These are phyloP conservation scores for Termitomyces sp. DNA, from an alignment of 768 basidiomycete genomes.

Conservation along the genomic window DNA sequence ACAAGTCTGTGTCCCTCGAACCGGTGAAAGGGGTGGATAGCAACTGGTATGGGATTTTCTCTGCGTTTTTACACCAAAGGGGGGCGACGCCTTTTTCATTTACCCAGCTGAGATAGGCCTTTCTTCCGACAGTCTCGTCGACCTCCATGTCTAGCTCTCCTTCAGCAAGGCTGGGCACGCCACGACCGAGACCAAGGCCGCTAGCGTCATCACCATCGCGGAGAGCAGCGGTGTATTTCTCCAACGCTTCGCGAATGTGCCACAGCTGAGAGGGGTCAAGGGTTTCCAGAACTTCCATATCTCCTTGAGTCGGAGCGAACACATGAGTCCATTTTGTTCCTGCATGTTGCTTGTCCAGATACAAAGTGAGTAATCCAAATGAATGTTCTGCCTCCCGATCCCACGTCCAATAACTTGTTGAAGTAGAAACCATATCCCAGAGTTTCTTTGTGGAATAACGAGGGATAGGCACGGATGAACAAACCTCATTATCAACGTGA, in stretches of 20 bases:
- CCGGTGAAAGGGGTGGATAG: constrained; percentile 76
- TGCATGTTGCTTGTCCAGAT: constrained; percentile 83
- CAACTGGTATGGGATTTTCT: constrained; percentile 39
- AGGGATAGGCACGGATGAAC: constrained; percentile 40
- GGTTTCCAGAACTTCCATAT: constrained; percentile 80
- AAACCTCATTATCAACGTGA: constrained; percentile 41
- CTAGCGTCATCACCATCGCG: constrained; percentile 52
- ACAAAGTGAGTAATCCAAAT: constrained; percentile 71
- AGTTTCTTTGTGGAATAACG: constrained; percentile 56
- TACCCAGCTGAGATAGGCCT: constrained; percentile 66
- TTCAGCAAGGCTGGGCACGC: constrained; percentile 75
- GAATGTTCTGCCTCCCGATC: constrained; percentile 68
- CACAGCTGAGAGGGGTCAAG: constrained; percentile 81
- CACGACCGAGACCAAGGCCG: constrained; percentile 59
- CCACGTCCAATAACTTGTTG: constrained; percentile 91
- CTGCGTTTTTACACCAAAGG: constrained; percentile 31
- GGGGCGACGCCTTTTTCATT: constrained; percentile 42
- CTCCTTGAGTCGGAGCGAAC: constrained; percentile 56
- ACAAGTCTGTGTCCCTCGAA: constrained; percentile 18
- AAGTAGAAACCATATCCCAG: constrained; percentile 77
- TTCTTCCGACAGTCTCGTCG: constrained; percentile 67
- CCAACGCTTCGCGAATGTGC: constrained; percentile 73
- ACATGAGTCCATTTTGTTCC: constrained; percentile 85
- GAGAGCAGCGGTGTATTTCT: constrained; percentile 76
- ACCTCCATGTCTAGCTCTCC: constrained; percentile 93